Evolutionary conservation across 345 rosid genomes (phyloP).

Genomic region (Hypericum androsaemum): DNA sequence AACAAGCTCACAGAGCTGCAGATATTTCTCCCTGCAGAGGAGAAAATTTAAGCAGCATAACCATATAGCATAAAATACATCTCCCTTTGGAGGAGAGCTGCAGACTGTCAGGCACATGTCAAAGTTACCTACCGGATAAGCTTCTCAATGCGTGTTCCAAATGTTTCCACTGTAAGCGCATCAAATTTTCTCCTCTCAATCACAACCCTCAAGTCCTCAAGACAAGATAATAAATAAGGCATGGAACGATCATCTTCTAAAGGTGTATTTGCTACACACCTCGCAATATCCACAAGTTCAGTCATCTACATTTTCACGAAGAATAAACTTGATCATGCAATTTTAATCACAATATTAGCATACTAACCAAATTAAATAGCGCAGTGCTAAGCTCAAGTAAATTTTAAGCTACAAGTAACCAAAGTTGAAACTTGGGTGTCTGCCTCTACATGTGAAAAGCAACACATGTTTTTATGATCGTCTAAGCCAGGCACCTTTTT

Average conservation of each 20-base stretch:
- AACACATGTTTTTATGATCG: too few species aligned
- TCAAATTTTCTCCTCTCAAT: constrained; percentile 82
- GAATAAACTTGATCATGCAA: too few species aligned
- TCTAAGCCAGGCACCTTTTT: too few species aligned
- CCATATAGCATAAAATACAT: too few species aligned
- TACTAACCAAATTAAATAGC: too few species aligned
- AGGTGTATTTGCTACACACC: constrained; percentile 75
- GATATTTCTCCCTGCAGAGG: constrained; percentile 78
- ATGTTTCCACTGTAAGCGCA: constrained; percentile 93
- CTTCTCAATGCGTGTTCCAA: constrained; percentile 91
- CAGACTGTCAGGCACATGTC: too few species aligned
- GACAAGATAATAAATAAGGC: constrained; percentile 63
- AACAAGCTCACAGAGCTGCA: constrained; percentile 87
- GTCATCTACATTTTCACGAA: constrained; percentile 46
- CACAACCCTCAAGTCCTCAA: constrained; percentile 73
- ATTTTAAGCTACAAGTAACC: constrained; percentile 1
- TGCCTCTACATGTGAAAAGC: too few species aligned
- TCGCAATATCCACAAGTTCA: constrained; percentile 98
- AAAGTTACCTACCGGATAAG: constrained; percentile 54
- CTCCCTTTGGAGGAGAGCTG: too few species aligned
- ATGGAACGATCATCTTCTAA: constrained; percentile 65
- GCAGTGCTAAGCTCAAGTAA: too few species aligned
- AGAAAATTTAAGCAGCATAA: constrained; percentile 6
- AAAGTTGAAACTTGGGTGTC: constrained; percentile 3
- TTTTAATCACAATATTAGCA: too few species aligned